Conservation (phyloP, 257 asterid genomes). For the Gentiana dahurica region DNA sequence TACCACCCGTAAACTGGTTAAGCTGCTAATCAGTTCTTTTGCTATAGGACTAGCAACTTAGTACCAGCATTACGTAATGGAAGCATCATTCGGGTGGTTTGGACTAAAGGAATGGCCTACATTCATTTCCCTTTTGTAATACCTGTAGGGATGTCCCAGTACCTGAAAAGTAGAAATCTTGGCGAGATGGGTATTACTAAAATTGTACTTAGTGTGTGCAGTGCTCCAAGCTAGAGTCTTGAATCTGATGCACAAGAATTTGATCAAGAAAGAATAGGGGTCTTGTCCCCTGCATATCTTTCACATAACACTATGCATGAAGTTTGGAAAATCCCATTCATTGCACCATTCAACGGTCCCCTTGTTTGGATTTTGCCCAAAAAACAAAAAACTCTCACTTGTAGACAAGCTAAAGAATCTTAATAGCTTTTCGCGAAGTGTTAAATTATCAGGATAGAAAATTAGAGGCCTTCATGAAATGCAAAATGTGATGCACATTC, state of each 20-base stretch:
- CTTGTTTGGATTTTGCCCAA: not conserved
- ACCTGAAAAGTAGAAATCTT: not conserved
- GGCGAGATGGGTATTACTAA: not conserved
- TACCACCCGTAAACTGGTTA: no score
- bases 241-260: not conserved
- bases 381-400: not conserved
- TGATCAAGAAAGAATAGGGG: not conserved
- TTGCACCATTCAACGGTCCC: not conserved
- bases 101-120: no score
- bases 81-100: not conserved
- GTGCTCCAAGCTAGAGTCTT: not conserved
- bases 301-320: not conserved
- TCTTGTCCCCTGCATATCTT: not conserved
- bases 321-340: not conserved
- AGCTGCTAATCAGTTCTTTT: not conserved
- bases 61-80: not conserved
- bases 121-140: not conserved
- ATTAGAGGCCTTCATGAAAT: not conserved
- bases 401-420: not conserved
- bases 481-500: no score
- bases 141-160: not conserved
- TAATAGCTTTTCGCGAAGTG: not conserved
- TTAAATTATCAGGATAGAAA: not conserved
- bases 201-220: not conserved
- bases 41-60: no score